Evolutionary conservation across 768 basidiomycete genomes (phyloP).

Genomic region (Omphalotus guepiniiformis): DNA sequence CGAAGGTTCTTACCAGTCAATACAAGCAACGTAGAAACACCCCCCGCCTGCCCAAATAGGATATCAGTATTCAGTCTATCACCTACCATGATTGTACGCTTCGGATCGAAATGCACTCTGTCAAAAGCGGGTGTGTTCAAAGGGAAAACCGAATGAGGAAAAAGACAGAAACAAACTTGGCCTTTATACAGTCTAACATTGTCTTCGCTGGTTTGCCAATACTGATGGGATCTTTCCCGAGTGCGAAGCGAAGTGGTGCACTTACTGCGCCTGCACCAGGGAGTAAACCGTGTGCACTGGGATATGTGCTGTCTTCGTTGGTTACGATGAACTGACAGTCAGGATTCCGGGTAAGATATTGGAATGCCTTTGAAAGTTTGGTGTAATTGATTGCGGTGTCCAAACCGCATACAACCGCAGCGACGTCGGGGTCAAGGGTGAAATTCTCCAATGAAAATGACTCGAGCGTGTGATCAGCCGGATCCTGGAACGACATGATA

Average conservation of each 20-base stretch:
- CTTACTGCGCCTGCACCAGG: conserved; percentile 86
- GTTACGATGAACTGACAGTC: conserved; percentile 85
- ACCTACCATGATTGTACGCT: conserved; percentile 90
- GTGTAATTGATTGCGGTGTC: conserved; percentile 89
- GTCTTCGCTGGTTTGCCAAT: conserved; percentile 89
- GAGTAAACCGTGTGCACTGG: conserved; percentile 59
- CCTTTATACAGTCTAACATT: conserved; percentile 91
- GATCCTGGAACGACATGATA: conserved; percentile 51
- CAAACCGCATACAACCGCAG: conserved; percentile 93
- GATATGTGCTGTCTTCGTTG: conserved; percentile 92
- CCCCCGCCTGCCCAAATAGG: conserved; percentile 83
- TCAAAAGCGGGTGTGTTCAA: conserved; percentile 8
- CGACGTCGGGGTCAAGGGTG: conserved; percentile 70
- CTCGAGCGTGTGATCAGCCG: conserved; percentile 72
- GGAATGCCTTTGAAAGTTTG: conserved; percentile 89
- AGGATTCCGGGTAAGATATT: conserved; percentile 79
- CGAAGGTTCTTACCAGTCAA: conserved; percentile 65
- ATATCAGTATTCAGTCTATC: conserved; percentile 97
- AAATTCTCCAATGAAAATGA: conserved; percentile 53
- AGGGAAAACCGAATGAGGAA: background rate
- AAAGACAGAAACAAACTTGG: conserved; percentile 35
- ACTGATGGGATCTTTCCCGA: conserved; percentile 65
- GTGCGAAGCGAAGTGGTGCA: conserved; percentile 73
- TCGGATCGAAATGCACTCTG: conserved; percentile 85
- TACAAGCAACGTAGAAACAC: conserved; percentile 84